Evolutionary conservation across 2,329 filamentous ascomycete species (phyloP), one percentile per base, ranked within the genome.

Genomic region (Aureobasidium mangrovei): DNA sequence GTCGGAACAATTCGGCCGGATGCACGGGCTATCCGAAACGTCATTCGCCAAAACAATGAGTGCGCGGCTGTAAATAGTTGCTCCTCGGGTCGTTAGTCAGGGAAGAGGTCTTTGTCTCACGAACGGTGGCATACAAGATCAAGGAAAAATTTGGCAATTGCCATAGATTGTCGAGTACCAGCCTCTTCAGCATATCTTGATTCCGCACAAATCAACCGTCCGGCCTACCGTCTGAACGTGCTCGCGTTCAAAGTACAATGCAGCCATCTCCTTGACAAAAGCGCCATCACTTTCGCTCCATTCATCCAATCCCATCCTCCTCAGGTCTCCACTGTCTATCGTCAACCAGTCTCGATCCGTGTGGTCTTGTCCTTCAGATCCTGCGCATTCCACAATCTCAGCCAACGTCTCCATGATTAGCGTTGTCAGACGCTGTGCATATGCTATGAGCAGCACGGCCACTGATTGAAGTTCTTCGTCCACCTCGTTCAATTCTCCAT

Each of bases 401-500:
- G 78, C 77, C 52, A 90, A 67, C 3, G 79, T 77, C 0, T 76
- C 76, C 26, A 91, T 70, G 41, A 88, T 76, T 61, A 80, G 75
- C 2, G 80, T 78, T 0, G 87, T 90, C 49, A 89, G 74, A 1
- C 86, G 81, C 69, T 91, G 87, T 68, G 91, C 91, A 68, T 90
- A 93, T 1, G 86, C 84, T 53, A 91, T 86, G 48, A 89, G 79
- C 39, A 84, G 80, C 57, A 88, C 82, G 64, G 90, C 85, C 8
- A 79, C 77, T 3, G 77, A 70, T 75, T 54, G 73, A 5, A 61
- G 63, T 6, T 66, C 69, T n/a, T 70, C 72, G 32, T 74, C 74
- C 40, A 69, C 69, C 10, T 72, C 71, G 74, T 74, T 28, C 72
- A 68, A 33, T 66, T 64, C 39, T 73, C 70, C n/a, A 77, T 73